Base-by-base conservation (phyloP, 441 rosid genomes). In the Populus trichocarpa region DNA sequence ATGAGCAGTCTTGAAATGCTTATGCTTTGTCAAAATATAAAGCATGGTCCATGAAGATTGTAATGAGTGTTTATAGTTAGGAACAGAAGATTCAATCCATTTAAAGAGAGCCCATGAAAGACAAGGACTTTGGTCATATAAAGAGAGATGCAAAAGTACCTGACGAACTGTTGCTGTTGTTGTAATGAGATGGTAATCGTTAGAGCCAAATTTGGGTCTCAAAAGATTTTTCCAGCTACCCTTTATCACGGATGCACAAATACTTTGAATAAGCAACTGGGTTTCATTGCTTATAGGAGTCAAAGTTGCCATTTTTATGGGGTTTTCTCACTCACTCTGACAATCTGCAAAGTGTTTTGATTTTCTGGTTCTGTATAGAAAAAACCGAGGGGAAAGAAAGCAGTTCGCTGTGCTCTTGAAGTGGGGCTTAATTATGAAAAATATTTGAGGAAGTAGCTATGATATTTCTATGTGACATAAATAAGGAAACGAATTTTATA, bases 11-110 rank as follows among this genome's bases (percentile, higher is more conserved):
- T 83, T 91, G 86, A 88, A 94, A 89, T 90, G 90, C 20, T 85
- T 82, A 84, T 84, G 84, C 79, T 90, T 88, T 0, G 96, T 86
- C 3, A 96, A 84, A 79, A 94, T 80, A 69, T 89, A 80, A 72
- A 96, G 74, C 99, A 94, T 96, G 26, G 91, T 83, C 98, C 98
- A 96, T 1, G 94, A 89, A 67, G 92, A 86, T 79, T 90, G 96
- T 42, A 96, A 82, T 9, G 88, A 80, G 75, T 92, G 97, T 36
- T 85, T 90, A 74, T 77, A 87, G 35, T 78, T 78, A 14, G 92
- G 92, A 0, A 85, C 12, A 0, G 86, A 69, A 57, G 85, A 85
- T 75, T 90, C 90, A 26, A 83, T 61, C 89, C 90, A 87, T 82
- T 46, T 88, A 78, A 86, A 96, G 84, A 94, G 89, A 30, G 79